A percentile compares a stretch with the other conserved stretches of the same genome.
Evolutionary conservation across 2,329 filamentous ascomycete genomes (phyloP).

Genomic region (Pseudogymnoascus sp.): DNA sequence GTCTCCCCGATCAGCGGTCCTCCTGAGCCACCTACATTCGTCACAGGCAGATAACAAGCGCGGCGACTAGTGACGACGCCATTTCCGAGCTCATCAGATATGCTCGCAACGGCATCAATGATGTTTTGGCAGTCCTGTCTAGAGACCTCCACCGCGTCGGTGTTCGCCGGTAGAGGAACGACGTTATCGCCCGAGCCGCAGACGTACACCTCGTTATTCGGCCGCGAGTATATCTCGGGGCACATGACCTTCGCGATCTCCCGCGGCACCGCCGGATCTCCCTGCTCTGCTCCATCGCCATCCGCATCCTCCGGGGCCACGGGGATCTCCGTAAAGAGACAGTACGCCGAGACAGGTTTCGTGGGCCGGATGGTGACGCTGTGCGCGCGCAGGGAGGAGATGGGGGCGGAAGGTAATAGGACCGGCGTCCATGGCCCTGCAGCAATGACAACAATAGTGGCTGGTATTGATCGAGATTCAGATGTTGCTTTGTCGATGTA

Average conservation of each 20-base stretch:
- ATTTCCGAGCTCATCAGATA: slow-evolving; percentile 60
- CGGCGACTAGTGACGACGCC: slow-evolving; percentile 69
- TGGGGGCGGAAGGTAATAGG: slow-evolving; percentile 50
- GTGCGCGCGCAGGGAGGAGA: slow-evolving; percentile 55
- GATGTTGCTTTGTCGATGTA: slow-evolving; percentile 49
- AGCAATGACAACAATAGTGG: slow-evolving; percentile 37
- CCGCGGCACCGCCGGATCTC: slow-evolving; percentile 49
- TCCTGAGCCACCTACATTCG: slow-evolving; percentile 39
- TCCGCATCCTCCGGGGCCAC: slow-evolving; percentile 58
- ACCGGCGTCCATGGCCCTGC: slow-evolving; percentile 58
- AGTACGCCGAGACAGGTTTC: slow-evolving; percentile 56
- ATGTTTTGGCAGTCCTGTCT: slow-evolving; percentile 76
- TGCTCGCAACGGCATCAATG: slow-evolving; percentile 64
- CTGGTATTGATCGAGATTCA: slow-evolving; percentile 43
- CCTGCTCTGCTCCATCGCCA: slow-evolving; percentile 40
- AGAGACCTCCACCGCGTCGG: slow-evolving; percentile 71
- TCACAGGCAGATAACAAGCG: slow-evolving; percentile 78
- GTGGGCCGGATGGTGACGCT: slow-evolving; percentile 59
- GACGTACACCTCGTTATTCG: slow-evolving; percentile 83
- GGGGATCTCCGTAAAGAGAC: slow-evolving; percentile 79
- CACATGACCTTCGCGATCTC: slow-evolving; percentile 52
- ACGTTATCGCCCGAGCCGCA: slow-evolving; percentile 81
- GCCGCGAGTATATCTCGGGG: slow-evolving; percentile 90
- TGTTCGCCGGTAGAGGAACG: slow-evolving; percentile 67
- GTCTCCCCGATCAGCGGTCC: slow-evolving; percentile 73